These are phyloP conservation scores for Misopates orontium DNA, from an alignment of 257 asterid species.

Conservation along the genomic window DNA sequence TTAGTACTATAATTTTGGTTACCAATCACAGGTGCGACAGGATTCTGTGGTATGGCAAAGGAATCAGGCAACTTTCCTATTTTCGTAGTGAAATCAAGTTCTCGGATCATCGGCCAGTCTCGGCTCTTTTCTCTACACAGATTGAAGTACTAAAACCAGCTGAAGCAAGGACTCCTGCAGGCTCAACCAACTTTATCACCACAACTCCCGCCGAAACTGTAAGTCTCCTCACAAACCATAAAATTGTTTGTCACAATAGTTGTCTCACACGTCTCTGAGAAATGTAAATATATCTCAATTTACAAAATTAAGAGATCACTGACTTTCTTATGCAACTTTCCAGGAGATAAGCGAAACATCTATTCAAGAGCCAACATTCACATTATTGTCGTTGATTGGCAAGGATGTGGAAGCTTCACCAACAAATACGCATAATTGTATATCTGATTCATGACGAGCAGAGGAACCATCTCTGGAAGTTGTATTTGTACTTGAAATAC, in stretches of 20 bases:
- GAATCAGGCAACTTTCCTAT: constrained; percentile 79
- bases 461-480: constrained; percentile 18
- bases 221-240: constrained; percentile 30
- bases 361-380: constrained; percentile 39
- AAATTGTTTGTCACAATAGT: constrained; percentile 3
- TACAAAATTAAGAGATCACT: constrained; percentile 9
- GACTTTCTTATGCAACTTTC: constrained; percentile 17
- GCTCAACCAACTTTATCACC: constrained; percentile 30
- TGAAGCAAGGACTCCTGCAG: constrained; percentile 33
- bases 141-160: constrained; percentile 43
- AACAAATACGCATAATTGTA: constrained; percentile 32
- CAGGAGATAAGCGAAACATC: constrained; percentile 41
- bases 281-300: background rate
- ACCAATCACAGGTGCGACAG: constrained; percentile 80
- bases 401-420: constrained; percentile 38
- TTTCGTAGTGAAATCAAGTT: constrained; percentile 90
- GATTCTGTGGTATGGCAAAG: constrained; percentile 88
- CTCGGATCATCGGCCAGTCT: constrained; percentile 92
- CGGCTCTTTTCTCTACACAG: constrained; percentile 73
- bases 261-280: constrained; percentile 6
- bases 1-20: constrained; percentile 8
- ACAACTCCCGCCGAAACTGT: constrained; percentile 42
- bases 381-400: constrained; percentile 44
- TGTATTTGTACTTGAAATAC: constrained; percentile 30
- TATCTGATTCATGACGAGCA: constrained; percentile 32